phyloP scores from a whole-genome alignment of 176 grass and related monocot genomes.

The Avena sativa region DNA sequence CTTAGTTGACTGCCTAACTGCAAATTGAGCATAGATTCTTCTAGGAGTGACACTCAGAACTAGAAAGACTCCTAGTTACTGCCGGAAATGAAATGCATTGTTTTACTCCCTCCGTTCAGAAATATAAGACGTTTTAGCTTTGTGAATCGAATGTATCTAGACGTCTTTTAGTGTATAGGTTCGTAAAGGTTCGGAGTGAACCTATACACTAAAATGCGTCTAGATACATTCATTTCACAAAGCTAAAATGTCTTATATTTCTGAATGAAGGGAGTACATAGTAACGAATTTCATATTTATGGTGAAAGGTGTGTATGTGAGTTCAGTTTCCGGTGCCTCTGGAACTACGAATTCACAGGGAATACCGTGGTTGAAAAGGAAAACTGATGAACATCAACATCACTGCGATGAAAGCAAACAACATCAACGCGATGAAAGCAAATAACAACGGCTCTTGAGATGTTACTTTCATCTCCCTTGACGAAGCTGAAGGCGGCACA shows the following conservation, averaged over 20 bases:
- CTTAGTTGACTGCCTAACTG: constrained; percentile 3
- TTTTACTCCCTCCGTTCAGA: not conserved
- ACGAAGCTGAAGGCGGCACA: not conserved
- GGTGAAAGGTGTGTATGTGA: not conserved
- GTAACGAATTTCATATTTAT: not conserved
- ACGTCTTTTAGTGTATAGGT: too few species aligned
- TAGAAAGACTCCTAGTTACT: constrained; percentile 3
- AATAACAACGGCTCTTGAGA: not conserved
- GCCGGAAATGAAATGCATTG: not conserved
- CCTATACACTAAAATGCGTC: too few species aligned
- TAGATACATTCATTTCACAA: too few species aligned
- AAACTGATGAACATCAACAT: not conserved
- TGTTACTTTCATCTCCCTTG: not conserved
- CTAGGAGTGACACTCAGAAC: not conserved
- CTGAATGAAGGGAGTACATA: not conserved
- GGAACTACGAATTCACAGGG: not conserved
- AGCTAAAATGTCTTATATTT: too few species aligned
- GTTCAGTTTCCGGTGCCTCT: constrained; percentile 6
- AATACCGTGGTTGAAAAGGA: not conserved
- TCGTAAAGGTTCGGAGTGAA: too few species aligned
- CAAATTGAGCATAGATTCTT: not conserved
- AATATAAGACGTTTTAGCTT: too few species aligned
- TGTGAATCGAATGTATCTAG: too few species aligned
- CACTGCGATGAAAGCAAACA: too few species aligned
- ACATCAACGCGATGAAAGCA: not conserved